These are phyloP conservation scores for Zoysia japonica DNA, from an alignment of 176 grass and related monocot genomes.

Conservation along the genomic window DNA sequence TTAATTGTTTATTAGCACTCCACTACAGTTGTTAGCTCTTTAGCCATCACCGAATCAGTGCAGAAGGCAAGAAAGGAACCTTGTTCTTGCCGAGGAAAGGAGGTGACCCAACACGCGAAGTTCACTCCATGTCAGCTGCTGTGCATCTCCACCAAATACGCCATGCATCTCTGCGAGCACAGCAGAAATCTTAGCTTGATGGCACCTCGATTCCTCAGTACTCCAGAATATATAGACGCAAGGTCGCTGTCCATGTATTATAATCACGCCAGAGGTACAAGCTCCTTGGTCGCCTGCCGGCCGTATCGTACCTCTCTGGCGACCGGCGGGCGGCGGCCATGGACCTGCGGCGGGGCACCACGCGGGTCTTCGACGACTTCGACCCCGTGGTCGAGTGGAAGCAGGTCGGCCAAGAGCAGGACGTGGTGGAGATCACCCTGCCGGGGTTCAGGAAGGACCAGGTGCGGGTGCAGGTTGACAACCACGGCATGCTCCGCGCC, in stretches of 20 bases:
- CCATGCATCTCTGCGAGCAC: neutral
- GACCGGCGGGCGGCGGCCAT: neutral
- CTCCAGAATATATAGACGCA: neutral
- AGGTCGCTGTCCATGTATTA: slow-evolving; percentile 3
- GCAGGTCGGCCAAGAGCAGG: neutral
- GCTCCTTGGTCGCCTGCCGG: neutral
- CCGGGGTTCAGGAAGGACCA: slow-evolving; percentile 63
- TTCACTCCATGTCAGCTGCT: slow-evolving; percentile 23
- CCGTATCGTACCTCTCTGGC: neutral
- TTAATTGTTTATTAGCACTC: neutral
- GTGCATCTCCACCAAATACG: neutral
- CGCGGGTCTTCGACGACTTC: slow-evolving; percentile 22
- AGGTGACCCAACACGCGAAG: slow-evolving; percentile 39
- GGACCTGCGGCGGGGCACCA: neutral
- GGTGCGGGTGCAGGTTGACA: slow-evolving; percentile 49
- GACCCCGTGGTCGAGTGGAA: slow-evolving; percentile 39
- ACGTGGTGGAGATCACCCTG: slow-evolving; percentile 46
- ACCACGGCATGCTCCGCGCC: slow-evolving; percentile 40
- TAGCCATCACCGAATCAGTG: neutral
- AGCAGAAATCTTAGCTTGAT: neutral
- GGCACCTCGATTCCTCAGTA: neutral
- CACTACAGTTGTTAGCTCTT: slow-evolving; percentile 9
- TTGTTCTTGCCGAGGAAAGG: slow-evolving; percentile 12
- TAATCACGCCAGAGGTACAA: neutral
- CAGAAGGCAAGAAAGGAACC: slow-evolving; percentile 43